These are phyloP conservation scores for Pythium pyrilobum DNA, from an alignment of 352 stramenopile species.

Conservation along the genomic window DNA sequence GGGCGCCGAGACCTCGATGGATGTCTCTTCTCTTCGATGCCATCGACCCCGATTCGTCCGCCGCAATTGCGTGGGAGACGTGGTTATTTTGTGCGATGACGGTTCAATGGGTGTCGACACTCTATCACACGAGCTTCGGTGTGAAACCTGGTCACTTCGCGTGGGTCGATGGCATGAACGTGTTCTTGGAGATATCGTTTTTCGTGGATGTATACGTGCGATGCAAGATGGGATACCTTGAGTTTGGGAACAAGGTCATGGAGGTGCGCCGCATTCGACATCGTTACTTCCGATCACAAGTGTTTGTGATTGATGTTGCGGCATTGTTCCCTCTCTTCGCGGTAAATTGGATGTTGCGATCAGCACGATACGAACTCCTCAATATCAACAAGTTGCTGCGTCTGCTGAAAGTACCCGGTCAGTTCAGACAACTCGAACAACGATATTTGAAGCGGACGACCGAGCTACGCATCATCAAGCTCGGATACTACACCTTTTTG, in stretches of 20 bases:
- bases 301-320: constrained; percentile 34
- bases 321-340: constrained; percentile 36
- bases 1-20: not conserved
- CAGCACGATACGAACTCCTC: constrained; percentile 30
- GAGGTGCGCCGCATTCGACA: constrained; percentile 28
- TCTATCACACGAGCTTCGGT: constrained; percentile 39
- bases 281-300: constrained; percentile 29
- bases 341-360: constrained; percentile 27
- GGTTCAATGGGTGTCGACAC: constrained; percentile 32
- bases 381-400: constrained; percentile 56
- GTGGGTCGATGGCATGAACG: constrained; percentile 21
- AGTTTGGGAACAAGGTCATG: constrained; percentile 57
- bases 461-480: constrained; percentile 42
- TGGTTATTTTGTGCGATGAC: constrained; percentile 41
- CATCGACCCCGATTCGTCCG: constrained; percentile 30
- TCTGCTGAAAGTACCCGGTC: constrained; percentile 38
- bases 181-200: constrained; percentile 40
- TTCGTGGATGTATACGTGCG: constrained; percentile 34
- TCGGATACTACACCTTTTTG: constrained; percentile 48
- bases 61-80: constrained; percentile 33
- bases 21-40: constrained; percentile 1
- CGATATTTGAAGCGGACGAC: constrained; percentile 37
- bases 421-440: constrained; percentile 37
- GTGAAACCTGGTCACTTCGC: constrained; percentile 16
- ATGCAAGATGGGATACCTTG: constrained; percentile 31